phyloP scores from a whole-genome alignment of 192 early-diverging fungal genomes.

The Lobosporangium transversale region DNA sequence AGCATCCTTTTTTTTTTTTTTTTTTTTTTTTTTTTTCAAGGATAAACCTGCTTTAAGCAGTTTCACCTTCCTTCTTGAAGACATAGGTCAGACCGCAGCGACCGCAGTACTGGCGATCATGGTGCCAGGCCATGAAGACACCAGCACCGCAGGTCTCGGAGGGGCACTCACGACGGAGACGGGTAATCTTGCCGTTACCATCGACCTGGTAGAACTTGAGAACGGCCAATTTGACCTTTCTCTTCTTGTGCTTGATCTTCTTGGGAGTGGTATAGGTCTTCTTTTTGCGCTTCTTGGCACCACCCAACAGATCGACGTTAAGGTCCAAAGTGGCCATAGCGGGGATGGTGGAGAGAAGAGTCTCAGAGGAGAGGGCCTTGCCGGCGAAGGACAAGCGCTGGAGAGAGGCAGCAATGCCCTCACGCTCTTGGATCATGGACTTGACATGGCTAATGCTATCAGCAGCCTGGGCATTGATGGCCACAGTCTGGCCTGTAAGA shows the following conservation, averaged over 20 bases:
- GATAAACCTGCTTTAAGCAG: slow-evolving; percentile 42
- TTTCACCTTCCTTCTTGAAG: slow-evolving; percentile 81
- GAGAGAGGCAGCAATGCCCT: slow-evolving; percentile 53
- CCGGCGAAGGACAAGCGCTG: slow-evolving; percentile 67
- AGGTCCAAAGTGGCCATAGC: slow-evolving; percentile 57
- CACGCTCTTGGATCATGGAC: slow-evolving; percentile 63
- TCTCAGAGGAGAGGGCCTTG: slow-evolving; percentile 49
- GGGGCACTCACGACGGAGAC: slow-evolving; percentile 99
- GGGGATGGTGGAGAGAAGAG: slow-evolving; percentile 36
- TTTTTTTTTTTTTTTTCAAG: slow-evolving; percentile 2
- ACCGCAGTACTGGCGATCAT: slow-evolving; percentile 99
- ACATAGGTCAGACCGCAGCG: slow-evolving; percentile 96
- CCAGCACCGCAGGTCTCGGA: slow-evolving; percentile 96
- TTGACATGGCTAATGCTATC: slow-evolving; percentile 63
- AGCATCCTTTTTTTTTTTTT: not conserved
- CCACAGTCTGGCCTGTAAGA: slow-evolving; percentile 69
- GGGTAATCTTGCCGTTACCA: slow-evolving; percentile 95
- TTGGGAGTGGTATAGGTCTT: slow-evolving; percentile 99
- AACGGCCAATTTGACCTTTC: slow-evolving; percentile 99
- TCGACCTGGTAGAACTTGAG: slow-evolving; percentile 99
- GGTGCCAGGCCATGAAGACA: slow-evolving; percentile 99
- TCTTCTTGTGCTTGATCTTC: slow-evolving; percentile 99
- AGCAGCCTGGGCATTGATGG: slow-evolving; percentile 61
- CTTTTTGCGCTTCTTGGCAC: slow-evolving; percentile 99
- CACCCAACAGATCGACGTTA: slow-evolving; percentile 72